Conservation (phyloP, 106 monocot species). For the Vanilla planifolia region DNA sequence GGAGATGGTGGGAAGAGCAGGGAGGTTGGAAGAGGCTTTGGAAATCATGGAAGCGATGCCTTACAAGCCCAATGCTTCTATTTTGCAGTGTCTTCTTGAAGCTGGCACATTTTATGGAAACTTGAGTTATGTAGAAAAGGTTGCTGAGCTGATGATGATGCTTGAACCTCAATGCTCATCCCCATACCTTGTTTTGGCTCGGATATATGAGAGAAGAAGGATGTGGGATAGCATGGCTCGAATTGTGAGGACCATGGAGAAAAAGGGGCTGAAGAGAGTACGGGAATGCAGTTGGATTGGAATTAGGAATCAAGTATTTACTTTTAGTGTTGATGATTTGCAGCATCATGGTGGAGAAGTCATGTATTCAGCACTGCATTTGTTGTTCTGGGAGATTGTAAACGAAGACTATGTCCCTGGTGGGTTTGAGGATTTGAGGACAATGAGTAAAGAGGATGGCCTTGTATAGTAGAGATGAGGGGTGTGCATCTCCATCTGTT, state of each 20-base stretch:
- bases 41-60: constrained; percentile 34
- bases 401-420: constrained; percentile 17
- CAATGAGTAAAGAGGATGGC: constrained; percentile 6
- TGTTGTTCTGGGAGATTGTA: constrained; percentile 42
- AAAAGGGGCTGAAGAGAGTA: constrained; percentile 34
- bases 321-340: constrained; percentile 32
- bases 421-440: constrained; percentile 11
- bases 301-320: constrained; percentile 30
- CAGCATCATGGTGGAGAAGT: constrained; percentile 52
- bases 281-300: constrained; percentile 55
- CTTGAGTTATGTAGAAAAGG: constrained; percentile 27
- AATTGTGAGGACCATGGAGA: constrained; percentile 41
- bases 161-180: constrained; percentile 22
- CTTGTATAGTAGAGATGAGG: no score
- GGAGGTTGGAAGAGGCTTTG: constrained; percentile 42
- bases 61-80: constrained; percentile 11
- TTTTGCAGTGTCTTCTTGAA: constrained; percentile 47
- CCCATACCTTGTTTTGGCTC: constrained; percentile 43
- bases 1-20: constrained; percentile 55
- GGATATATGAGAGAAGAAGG: constrained; percentile 38
- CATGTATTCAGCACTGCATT: constrained; percentile 29
- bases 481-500: no score
- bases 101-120: constrained; percentile 31
- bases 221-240: constrained; percentile 69
- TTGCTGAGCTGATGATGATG: constrained; percentile 42